Conservation (phyloP, 1,284 basidiomycete genomes). For the Ganoderma multipileum region DNA sequence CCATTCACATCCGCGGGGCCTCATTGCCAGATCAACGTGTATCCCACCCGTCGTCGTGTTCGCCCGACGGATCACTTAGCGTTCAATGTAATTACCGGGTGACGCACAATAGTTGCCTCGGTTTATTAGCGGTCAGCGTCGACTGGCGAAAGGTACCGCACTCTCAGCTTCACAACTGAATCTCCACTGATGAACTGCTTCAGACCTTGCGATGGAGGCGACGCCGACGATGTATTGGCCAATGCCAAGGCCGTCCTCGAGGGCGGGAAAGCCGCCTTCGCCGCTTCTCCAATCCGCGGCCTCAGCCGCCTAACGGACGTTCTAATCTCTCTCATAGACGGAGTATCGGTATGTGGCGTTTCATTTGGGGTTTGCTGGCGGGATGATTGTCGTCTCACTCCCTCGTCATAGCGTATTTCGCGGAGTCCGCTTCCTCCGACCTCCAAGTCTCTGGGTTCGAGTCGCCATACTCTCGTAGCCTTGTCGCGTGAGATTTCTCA, state of each 20-base stretch:
- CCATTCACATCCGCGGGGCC: neutral
- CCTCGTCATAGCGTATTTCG: neutral
- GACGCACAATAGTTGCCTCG: neutral
- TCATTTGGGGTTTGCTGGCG: no score
- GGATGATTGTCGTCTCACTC: neutral
- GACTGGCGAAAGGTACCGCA: neutral
- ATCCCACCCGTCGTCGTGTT: neutral
- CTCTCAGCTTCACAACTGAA: neutral
- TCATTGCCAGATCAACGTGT: neutral
- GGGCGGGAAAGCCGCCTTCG: neutral
- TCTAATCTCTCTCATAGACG: neutral
- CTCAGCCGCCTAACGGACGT: neutral
- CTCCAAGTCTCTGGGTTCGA: neutral
- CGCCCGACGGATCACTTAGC: neutral
- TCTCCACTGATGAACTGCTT: conserved; percentile 5
- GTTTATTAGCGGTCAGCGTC: neutral
- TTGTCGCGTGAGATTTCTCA: conserved; percentile 1
- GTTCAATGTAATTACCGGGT: neutral
- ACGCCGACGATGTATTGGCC: neutral
- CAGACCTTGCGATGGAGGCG: neutral
- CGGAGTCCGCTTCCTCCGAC: no score
- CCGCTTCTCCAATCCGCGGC: neutral
- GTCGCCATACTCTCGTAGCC: neutral
- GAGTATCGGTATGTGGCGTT: neutral
- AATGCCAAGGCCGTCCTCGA: conserved; percentile 1